A percentile compares a stretch with the other conserved stretches of the same genome.
Evolutionary conservation across 192 early-diverging fungal species (phyloP).

Genomic region (Oehlia diaphana): DNA sequence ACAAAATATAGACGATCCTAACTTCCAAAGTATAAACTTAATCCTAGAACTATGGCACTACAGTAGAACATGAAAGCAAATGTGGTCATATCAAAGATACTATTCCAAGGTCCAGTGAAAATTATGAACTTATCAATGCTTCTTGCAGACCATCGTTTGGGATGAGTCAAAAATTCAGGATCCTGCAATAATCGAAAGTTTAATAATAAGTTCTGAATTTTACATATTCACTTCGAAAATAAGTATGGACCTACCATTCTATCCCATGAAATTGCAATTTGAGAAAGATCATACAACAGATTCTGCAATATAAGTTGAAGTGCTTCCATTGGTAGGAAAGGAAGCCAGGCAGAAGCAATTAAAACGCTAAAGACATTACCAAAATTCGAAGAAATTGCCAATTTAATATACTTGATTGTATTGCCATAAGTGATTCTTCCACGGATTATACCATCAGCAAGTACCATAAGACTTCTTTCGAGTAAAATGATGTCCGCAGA

Average conservation of each 20-base stretch:
- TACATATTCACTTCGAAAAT: not conserved
- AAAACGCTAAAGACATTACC: conserved; percentile 56
- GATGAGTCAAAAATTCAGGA: conserved; percentile 42
- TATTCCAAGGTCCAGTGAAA: conserved; percentile 48
- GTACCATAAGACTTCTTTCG: conserved; percentile 47
- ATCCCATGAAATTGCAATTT: conserved; percentile 52
- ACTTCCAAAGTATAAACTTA: too few species aligned
- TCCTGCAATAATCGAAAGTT: conserved; percentile 29
- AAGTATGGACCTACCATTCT: conserved; percentile 27
- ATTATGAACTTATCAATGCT: conserved; percentile 51
- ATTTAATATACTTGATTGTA: conserved; percentile 56
- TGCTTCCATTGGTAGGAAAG: conserved; percentile 51
- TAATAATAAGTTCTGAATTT: not conserved
- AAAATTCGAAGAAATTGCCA: conserved; percentile 58
- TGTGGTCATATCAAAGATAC: conserved; percentile 48
- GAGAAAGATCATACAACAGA: conserved; percentile 53
- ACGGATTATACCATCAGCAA: conserved; percentile 39
- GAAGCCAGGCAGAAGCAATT: conserved; percentile 51
- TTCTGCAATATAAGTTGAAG: conserved; percentile 50
- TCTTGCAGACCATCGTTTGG: conserved; percentile 44
- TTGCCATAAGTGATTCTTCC: conserved; percentile 53
- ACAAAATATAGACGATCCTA: too few species aligned
- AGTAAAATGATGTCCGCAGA: conserved; percentile 53
- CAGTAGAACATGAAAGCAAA: conserved; percentile 45
- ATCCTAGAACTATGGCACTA: too few species aligned